Evolutionary conservation across 768 basidiomycete genomes (phyloP).

Genomic region (Hypholoma fasciculare): DNA sequence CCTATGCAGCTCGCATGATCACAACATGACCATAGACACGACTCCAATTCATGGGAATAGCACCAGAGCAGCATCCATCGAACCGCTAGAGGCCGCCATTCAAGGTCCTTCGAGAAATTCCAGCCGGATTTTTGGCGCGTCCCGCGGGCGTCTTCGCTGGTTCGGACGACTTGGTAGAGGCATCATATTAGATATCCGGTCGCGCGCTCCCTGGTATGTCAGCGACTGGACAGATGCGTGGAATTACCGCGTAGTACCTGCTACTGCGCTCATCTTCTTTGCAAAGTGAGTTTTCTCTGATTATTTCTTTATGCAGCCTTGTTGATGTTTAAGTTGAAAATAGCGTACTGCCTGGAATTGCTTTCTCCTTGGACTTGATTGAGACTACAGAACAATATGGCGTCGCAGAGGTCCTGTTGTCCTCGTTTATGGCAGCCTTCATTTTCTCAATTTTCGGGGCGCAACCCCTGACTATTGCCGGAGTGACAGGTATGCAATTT

Average conservation of each 20-base stretch:
- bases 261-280: constrained; percentile 84
- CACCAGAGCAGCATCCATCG: neutral
- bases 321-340: neutral
- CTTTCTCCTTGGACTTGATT: constrained; percentile 90
- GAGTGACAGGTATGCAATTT: constrained; percentile 68
- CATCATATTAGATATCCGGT: constrained; percentile 67
- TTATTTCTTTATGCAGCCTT: neutral
- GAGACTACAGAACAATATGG: constrained; percentile 91
- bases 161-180: constrained; percentile 50
- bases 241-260: constrained; percentile 89
- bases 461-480: constrained; percentile 90
- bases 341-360: constrained; percentile 87
- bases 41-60: neutral
- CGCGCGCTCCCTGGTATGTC: constrained; percentile 76
- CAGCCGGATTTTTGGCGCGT: constrained; percentile 12
- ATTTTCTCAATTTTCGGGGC: constrained; percentile 86
- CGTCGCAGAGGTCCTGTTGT: constrained; percentile 80
- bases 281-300: constrained; percentile 57
- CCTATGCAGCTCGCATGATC: no score
- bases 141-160: constrained; percentile 21
- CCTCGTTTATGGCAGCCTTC: constrained; percentile 88
- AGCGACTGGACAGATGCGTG: constrained; percentile 92
- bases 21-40: no score
- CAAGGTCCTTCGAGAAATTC: constrained; percentile 6
- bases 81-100: constrained; percentile 3